Base-by-base conservation (phyloP, 768 basidiomycete species). In the Boletus pseudopeckii region DNA sequence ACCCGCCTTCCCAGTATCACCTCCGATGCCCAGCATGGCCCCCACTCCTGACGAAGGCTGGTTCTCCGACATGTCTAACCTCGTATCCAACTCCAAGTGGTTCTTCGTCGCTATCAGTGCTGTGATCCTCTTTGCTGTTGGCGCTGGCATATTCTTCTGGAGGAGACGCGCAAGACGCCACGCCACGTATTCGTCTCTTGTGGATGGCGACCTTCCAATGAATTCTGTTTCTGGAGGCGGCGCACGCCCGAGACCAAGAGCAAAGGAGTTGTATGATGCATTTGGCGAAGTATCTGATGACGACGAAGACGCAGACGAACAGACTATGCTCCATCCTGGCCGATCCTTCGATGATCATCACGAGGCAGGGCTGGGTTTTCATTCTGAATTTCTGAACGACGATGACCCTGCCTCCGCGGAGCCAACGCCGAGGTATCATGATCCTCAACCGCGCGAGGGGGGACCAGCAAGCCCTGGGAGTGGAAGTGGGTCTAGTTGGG, bases 221-320 rank as follows among this genome's bases (percentile, higher is more conserved):
- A 82, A 79, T 46, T 68, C 86, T 5, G 69, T 97, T 30, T 76
- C 80, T 18, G 70, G 76, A 22, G 64, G 73, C 5, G 70, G 74
- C 28, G 58, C 42, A 50, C 60, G 57, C 17, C 47, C 71, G 13
- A 62, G 77, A 22, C 74, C 78, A 36, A 78, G 85, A 46, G 89
- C 93, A 46, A 88, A 88, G 73, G 96, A 98, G 71, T 67, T 99
- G 56, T 98, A 98, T 64, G 94, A 98, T 71, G 95, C 96, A 17
- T 98, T 98, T 72, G 93, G 92, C 34, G 92, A 93, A 64, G 79
- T 85, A 26, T 88, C 86, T 30, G 93, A 92, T 55, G 88, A 91
- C 42, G 88, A 88, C 53, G 88, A 90, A 43, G 85, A 89, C 48
- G 84, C 74, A 14, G 82, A 90, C 62, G 93, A 94, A 65, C 78